These are phyloP conservation scores for Usnea hakonensis DNA, from an alignment of 495 filamentous ascomycete species.

Conservation along the genomic window DNA sequence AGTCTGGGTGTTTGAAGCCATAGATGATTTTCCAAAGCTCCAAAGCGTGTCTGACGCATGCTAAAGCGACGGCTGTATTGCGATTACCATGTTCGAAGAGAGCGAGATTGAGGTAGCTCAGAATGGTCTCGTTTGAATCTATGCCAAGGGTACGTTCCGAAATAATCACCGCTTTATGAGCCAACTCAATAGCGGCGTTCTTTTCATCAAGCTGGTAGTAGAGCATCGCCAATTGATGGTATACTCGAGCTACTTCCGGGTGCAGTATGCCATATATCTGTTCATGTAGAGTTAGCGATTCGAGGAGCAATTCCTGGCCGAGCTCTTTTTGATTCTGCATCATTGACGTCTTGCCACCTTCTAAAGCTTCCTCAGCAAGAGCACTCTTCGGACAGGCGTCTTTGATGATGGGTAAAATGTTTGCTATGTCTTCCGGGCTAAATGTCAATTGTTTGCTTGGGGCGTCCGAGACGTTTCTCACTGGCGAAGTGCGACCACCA, in stretches of 20 bases:
- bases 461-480: conserved; percentile 38
- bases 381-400: conserved; percentile 82
- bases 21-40: conserved; percentile 97
- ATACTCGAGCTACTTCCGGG: conserved; percentile 91
- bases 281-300: conserved; percentile 92
- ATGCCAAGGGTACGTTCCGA: conserved; percentile 91
- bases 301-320: conserved; percentile 89
- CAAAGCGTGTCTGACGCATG: conserved; percentile 85
- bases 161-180: conserved; percentile 92
- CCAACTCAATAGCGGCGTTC: conserved; percentile 85
- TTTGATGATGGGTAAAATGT: conserved; percentile 87
- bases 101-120: conserved; percentile 90
- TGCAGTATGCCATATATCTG: conserved; percentile 98
- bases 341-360: conserved; percentile 90
- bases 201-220: conserved; percentile 97
- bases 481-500: conserved; percentile 41
- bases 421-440: conserved; percentile 74
- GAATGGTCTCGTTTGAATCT: conserved; percentile 86
- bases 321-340: conserved; percentile 91
- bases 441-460: conserved; percentile 51
- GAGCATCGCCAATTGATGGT: conserved; percentile 88
- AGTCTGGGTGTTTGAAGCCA: conserved; percentile 87
- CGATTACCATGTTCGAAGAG: conserved; percentile 90
- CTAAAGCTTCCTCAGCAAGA: conserved; percentile 89
- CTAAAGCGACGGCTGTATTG: conserved; percentile 74